Evolutionary conservation across 2,329 filamentous ascomycete species (phyloP), one percentile per base, ranked within the genome.

Genomic region (Aspergillus cejpii): DNA sequence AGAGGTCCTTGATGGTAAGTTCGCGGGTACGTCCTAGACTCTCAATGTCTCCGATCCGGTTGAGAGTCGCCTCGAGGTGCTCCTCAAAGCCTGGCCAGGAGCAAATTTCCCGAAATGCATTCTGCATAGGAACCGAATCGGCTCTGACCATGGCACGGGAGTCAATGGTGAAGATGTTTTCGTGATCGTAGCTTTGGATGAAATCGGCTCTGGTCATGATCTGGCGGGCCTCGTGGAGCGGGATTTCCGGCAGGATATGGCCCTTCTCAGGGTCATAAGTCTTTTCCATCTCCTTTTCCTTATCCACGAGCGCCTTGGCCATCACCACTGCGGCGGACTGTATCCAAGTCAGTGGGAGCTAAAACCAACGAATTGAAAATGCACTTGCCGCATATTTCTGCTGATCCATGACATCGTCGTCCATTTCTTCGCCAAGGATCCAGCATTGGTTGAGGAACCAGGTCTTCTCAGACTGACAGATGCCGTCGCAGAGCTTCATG

Each of bases 351-450:
- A 57, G 52, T 45, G 41, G 55, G 37, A 14, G 27, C 3, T 7
- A 6, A 31, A 23, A 5, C 21, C 14, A n/a, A 7, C 2, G 33
- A 28, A 12, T 21, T 17, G 11, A 11, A 15, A 5, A 78, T 83
- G 69, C 23, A 24, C 23, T 24, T 73, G 88, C 85, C 37, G 90
- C 87, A 74, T 88, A 96, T 66, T 97, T 96, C 63, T 97, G 89
- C 66, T 96, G 87, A 61, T 96, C 88, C 84, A 97, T 97, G 55
- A 96, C 92, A 62, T 98, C 92, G 67, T 97, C 92, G 56, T 97
- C 92, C 84, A 85, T 89, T 51, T 83, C 81, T 49, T 70, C 73
- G 14, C 85, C 85, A 1, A 90, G 74, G 43, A 89, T 85, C 73
- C 84, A 85, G 62, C 84, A 88, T 61, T 85, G 81, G 66, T 87